phyloP scores from a whole-genome alignment of 176 grass and related monocot species.

The Oryza australiensis region DNA sequence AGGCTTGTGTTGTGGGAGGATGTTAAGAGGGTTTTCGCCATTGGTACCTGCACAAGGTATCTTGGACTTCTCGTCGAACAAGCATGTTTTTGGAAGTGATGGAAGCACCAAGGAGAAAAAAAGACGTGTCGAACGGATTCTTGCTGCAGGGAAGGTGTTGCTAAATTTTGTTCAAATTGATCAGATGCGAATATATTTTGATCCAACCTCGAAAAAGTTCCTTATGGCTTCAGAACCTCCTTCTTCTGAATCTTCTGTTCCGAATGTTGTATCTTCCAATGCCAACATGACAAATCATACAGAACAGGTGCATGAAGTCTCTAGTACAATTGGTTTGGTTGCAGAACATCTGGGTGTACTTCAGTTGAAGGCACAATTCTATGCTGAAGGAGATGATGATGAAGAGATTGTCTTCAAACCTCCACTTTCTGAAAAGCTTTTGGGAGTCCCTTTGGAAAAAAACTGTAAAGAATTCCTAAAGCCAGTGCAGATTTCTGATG shows the following conservation, averaged over 20 bases:
- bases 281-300: constrained; percentile 4
- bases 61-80: constrained; percentile 89
- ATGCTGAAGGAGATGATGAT: constrained; percentile 82
- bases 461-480: constrained; percentile 21
- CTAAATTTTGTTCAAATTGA: constrained; percentile 61
- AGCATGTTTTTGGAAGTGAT: constrained; percentile 59
- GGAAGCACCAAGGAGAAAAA: constrained; percentile 62
- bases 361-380: constrained; percentile 33
- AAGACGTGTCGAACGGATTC: constrained; percentile 71
- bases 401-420: constrained; percentile 96
- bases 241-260: constrained; percentile 27
- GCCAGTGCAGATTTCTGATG: constrained; percentile 35
- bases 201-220: constrained; percentile 68
- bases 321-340: constrained; percentile 30
- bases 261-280: constrained; percentile 15
- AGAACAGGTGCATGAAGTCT: constrained; percentile 24
- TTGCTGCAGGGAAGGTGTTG: constrained; percentile 66
- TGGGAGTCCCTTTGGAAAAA: constrained; percentile 29
- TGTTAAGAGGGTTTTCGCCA: constrained; percentile 87
- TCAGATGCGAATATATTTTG: constrained; percentile 74
- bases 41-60: constrained; percentile 78
- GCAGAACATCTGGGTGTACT: constrained; percentile 23
- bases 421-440: constrained; percentile 48
- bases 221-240: constrained; percentile 55
- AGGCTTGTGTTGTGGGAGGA: constrained; percentile 66